These are phyloP conservation scores for Colletotrichum tanaceti DNA, from an alignment of 2,329 filamentous ascomycete genomes.

Conservation along the genomic window DNA sequence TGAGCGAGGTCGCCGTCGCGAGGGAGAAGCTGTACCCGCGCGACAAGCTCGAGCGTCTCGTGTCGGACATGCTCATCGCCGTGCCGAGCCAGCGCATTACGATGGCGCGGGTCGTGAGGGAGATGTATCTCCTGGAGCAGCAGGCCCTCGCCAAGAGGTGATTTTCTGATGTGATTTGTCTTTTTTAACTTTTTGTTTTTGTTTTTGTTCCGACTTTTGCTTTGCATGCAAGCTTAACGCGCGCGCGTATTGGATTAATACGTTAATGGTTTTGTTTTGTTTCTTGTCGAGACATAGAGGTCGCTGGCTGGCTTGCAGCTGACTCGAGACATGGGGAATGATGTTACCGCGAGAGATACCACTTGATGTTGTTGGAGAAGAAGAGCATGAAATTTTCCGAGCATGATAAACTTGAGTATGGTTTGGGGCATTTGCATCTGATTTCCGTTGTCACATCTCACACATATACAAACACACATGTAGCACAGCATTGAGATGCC, in stretches of 20 bases:
- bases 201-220: too few species aligned
- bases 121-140: slow-evolving; percentile 50
- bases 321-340: slow-evolving; percentile 18
- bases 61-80: slow-evolving; percentile 65
- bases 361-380: slow-evolving; percentile 31
- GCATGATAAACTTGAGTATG: not conserved
- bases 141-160: slow-evolving; percentile 29
- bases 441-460: slow-evolving; percentile 9
- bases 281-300: slow-evolving; percentile 12
- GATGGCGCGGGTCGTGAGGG: slow-evolving; percentile 62
- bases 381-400: slow-evolving; percentile 1
- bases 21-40: slow-evolving; percentile 57
- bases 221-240: slow-evolving; percentile 7
- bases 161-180: slow-evolving; percentile 21
- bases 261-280: not conserved
- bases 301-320: not conserved
- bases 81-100: slow-evolving; percentile 64
- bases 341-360: slow-evolving; percentile 39
- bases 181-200: slow-evolving; percentile 18
- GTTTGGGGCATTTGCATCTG: not conserved
- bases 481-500: slow-evolving; percentile 12
- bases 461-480: not conserved
- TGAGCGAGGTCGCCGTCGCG: slow-evolving; percentile 63
- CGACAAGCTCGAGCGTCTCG: slow-evolving; percentile 63
- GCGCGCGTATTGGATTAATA: slow-evolving; percentile 1